Evolutionary conservation across 179 eudicot genomes (phyloP), one percentile per base, ranked within the genome.

Genomic region (Pouteria campechiana): DNA sequence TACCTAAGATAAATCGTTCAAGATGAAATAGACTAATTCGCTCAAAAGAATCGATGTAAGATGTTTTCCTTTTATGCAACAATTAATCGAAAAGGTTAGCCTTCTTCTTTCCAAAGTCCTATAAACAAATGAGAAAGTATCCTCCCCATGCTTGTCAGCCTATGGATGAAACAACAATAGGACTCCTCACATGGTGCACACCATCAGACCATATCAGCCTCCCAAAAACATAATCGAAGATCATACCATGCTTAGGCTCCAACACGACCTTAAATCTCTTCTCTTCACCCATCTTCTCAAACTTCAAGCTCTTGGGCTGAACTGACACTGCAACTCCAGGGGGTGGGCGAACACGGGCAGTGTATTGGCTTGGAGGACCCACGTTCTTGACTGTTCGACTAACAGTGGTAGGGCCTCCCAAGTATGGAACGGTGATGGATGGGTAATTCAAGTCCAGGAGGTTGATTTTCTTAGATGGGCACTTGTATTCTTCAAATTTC

Each of bases 161-260:
- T n/a, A n/a, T n/a, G n/a, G n/a, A n/a, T n/a, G n/a, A n/a, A n/a
- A 84, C 93, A 3, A 57, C 66, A 54, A 88, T 80, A 8, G 95
- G 97, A 61, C 95, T 88, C 58, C 74, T 78, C 12, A 81, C 97
- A 65, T 64, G 18, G 37, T 78, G 93, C 35, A 52, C 56, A 29
- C 81, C 78, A 75, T 84, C 93, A 45, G 76, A 67, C 97, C 97
- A 88, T 43, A 54, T 69, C 72, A 88, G 42, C 29, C 55, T 36
- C 16, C 97, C 97, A 67, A 78, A 84, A 6, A 63, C 88, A 67
- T 84, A 84, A 19, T 74, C 75, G 33, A 37, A 41, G 17, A 23
- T 48, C 14, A 24, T 62, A 5, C 16, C 43, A 10, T 50, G 36
- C 34, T 49, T 60, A 10, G 46, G 57, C 60, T 60, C 65, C 25